Percentiles rank a stretch among this genome's conserved stretches.
These are phyloP conservation scores for Coprinopsis marcescibilis DNA, from an alignment of 768 basidiomycete species.

Conservation along the genomic window DNA sequence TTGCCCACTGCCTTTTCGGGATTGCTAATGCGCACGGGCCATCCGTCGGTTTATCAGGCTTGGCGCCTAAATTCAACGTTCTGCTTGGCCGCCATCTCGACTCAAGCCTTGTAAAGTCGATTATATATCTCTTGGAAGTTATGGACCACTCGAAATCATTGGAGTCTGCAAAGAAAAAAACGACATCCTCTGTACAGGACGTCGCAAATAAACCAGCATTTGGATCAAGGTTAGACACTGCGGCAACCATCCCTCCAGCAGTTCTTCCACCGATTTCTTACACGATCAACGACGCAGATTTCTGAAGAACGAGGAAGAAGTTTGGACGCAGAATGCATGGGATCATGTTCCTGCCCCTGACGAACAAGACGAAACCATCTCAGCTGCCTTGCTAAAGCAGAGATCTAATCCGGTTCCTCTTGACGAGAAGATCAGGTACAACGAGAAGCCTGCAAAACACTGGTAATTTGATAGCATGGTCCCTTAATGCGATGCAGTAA, in stretches of 20 bases:
- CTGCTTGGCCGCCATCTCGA: too few relatives aligned
- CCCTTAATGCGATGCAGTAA: neutral
- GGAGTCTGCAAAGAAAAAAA: conserved; percentile 20
- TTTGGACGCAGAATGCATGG: conserved; percentile 89
- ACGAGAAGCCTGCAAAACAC: conserved; percentile 65
- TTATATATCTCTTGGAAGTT: too few relatives aligned
- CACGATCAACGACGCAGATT: conserved; percentile 55
- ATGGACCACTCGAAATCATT: too few relatives aligned
- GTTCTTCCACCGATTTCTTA: neutral
- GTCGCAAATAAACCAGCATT: conserved; percentile 58
- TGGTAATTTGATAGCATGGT: conserved; percentile 43
- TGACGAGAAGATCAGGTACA: conserved; percentile 65
- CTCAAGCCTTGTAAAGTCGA: too few relatives aligned
- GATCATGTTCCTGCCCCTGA: conserved; percentile 82
- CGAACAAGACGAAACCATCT: conserved; percentile 73
- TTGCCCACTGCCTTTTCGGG: too few relatives aligned
- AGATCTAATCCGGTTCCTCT: conserved; percentile 65
- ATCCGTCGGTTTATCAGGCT: too few relatives aligned
- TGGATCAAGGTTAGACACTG: conserved; percentile 51
- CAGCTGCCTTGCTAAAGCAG: conserved; percentile 65
- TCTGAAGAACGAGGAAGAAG: conserved; percentile 61
- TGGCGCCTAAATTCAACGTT: too few relatives aligned
- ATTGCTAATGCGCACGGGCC: too few relatives aligned
- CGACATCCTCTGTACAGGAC: conserved; percentile 65
- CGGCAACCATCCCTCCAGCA: neutral